Conservation (phyloP, 176 grass and related monocot genomes). For the Guadua angustifolia region DNA sequence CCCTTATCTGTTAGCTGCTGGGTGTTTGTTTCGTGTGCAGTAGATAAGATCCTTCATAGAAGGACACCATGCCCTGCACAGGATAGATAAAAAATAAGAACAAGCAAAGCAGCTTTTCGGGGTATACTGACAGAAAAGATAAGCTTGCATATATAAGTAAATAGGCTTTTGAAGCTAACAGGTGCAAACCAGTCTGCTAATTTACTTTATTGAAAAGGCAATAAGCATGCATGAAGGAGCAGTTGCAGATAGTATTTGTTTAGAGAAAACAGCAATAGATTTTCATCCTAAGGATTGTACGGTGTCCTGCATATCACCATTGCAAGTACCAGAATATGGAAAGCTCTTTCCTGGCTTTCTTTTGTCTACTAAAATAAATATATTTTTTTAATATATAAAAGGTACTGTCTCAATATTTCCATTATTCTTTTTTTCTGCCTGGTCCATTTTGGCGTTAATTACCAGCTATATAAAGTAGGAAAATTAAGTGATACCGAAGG, state of each 20-base stretch:
- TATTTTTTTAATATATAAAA: not conserved
- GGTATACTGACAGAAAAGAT: too few relatives aligned
- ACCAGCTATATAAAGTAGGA: not conserved
- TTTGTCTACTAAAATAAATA: not conserved
- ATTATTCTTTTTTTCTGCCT: not conserved
- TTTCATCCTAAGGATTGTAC: too few relatives aligned
- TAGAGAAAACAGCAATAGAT: too few relatives aligned
- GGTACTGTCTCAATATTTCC: not conserved
- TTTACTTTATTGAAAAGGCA: not conserved
- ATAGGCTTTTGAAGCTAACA: not conserved
- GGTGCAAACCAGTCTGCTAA: not conserved
- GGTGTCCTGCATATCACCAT: too few relatives aligned
- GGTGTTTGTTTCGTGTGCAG: not conserved
- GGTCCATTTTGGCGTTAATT: not conserved
- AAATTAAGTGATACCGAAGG: not conserved
- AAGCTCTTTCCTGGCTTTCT: too few relatives aligned
- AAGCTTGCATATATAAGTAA: too few relatives aligned
- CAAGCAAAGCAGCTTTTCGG: not conserved
- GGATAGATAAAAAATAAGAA: not conserved
- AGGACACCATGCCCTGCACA: too few relatives aligned
- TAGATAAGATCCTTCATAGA: not conserved
- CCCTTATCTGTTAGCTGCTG: not conserved
- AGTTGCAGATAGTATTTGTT: too few relatives aligned
- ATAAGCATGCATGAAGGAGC: not conserved
- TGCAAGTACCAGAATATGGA: too few relatives aligned